phyloP scores from a whole-genome alignment of 768 basidiomycete genomes.

The Obba rivulosa region DNA sequence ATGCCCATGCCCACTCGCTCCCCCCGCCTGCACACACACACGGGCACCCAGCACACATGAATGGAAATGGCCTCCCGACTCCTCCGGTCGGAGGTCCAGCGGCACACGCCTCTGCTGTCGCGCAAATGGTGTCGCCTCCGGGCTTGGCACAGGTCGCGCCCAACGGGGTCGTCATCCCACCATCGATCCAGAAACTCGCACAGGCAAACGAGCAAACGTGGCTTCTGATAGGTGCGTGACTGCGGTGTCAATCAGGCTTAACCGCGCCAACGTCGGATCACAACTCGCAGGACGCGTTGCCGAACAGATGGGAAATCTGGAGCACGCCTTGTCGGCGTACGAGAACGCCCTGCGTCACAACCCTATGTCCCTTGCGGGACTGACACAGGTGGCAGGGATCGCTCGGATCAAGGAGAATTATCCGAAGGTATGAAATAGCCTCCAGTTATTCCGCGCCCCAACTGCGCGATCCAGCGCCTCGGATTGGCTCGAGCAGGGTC shows the following conservation, averaged over 20 bases:
- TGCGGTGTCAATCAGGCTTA: conserved; percentile 19
- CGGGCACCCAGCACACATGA: conserved; percentile 42
- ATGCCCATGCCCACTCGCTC: conserved; percentile 37
- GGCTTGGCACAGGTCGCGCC: conserved; percentile 36
- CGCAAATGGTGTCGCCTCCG: conserved; percentile 18
- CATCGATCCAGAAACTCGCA: conserved; percentile 70
- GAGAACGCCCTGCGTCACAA: conserved; percentile 96
- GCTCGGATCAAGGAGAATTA: conserved; percentile 98
- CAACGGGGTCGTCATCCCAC: conserved; percentile 27
- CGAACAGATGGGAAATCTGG: conserved; percentile 92
- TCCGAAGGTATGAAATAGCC: conserved; percentile 63
- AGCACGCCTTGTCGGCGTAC: conserved; percentile 89
- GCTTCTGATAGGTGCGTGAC: conserved; percentile 74
- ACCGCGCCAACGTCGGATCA: conserved; percentile 20
- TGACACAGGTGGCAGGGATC: conserved; percentile 93
- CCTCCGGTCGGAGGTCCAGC: conserved; percentile 35
- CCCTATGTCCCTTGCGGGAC: conserved; percentile 80
- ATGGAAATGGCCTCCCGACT: conserved; percentile 45
- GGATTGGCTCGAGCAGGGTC: neutral
- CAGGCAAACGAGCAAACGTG: conserved; percentile 92
- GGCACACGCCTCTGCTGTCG: conserved; percentile 31
- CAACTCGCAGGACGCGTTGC: conserved; percentile 76
- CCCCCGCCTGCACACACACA: conserved; percentile 36
- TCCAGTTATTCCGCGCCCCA: neutral
- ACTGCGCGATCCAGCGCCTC: neutral